Evolutionary conservation across 2,329 filamentous ascomycete genomes (phyloP), one percentile per base, ranked within the genome.

Genomic region (Dendryphion nanum): DNA sequence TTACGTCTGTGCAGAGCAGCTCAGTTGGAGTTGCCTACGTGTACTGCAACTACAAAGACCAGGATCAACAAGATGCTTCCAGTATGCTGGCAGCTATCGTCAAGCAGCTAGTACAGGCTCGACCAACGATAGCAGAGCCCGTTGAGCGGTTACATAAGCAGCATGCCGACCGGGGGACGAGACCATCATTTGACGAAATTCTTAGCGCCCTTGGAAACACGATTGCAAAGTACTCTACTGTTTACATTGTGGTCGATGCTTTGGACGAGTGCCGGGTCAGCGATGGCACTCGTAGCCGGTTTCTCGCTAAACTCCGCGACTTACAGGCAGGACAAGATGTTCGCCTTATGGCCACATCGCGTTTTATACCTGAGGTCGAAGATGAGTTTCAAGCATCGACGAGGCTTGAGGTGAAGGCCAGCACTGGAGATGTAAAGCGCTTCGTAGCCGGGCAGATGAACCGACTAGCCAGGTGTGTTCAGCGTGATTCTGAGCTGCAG

Each of bases 31-130:
- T 69, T 13, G 56, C 55, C 2, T 69, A 60, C 20, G 6, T 64
- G 2, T 69, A 59, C 30, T 66, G 53, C 37, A 59, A 66, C 23
- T 66, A 61, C 33, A 48, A 50, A 6, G 40, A 33, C 0, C 47
- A 55, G 2, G 48, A 48, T 2, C 48, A 51, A 1, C 64, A 66
- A 24, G 52, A 14, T 5, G n/a, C 41, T 1, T 18, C 40, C 0
- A 36, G 50, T 6, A 33, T 68, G 1, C 37, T 68, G 1, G 34
- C 48, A 1, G 59, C 50, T 31, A 36, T 70, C 2, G 16, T 66
- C 2, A 63, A 61, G 29, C 67, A 70, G 34, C 53, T 70, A 45
- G 59, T 40, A 19, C 39, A 17, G 23, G 31, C 2, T 50, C 58
- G 0, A 37, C 43, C 58, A 3, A 31, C 28, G 15, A 33, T 55